Evolutionary conservation across 2,329 filamentous ascomycete genomes (phyloP).

Genomic region (Fusarium lyarnte): DNA sequence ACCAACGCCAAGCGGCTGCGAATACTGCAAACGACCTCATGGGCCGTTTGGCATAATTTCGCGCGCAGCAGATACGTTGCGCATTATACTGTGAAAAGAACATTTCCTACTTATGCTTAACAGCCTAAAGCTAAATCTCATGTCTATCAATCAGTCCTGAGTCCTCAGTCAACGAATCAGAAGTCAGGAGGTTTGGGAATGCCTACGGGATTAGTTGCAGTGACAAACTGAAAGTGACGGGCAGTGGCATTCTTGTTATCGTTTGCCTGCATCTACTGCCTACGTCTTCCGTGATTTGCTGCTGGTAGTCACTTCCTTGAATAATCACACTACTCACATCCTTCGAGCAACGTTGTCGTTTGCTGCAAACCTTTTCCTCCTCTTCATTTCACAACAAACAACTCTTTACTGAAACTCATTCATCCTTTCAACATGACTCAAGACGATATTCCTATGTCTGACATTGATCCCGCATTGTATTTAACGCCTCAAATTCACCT

Average conservation of each 20-base stretch:
- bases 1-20: background rate
- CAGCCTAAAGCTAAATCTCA: background rate
- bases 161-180: rapidly evolving
- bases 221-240: background rate
- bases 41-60: background rate
- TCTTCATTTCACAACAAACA: background rate
- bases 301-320: background rate
- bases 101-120: background rate
- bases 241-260: background rate
- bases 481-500: rapidly evolving
- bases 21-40: background rate
- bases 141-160: background rate
- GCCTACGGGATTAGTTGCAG: background rate
- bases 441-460: background rate
- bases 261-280: background rate
- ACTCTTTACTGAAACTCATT: background rate
- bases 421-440: background rate
- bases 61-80: too few species aligned
- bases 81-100: background rate
- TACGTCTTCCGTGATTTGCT: background rate
- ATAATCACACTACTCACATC: background rate
- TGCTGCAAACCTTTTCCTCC: background rate
- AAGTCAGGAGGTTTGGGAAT: background rate
- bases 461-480: background rate
- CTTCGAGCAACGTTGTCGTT: background rate